Evolutionary conservation across 192 early-diverging fungal genomes (phyloP).

Genomic region (Gorgonomyces haynaldii): DNA sequence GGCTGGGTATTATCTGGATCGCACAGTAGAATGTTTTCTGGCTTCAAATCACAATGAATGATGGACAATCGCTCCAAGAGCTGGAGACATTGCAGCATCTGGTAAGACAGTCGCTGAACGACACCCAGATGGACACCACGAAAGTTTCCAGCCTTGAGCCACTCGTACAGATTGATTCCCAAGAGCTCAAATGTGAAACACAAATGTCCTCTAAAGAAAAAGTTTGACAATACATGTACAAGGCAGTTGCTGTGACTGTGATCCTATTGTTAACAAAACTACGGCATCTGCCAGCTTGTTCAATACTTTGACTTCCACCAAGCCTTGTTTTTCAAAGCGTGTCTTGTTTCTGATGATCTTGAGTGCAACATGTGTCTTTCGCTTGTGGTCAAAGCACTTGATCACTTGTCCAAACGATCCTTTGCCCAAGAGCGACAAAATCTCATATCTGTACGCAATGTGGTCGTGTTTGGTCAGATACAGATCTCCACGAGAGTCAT

Average conservation of each 20-base stretch:
- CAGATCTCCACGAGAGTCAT: constrained; percentile 94
- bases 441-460: constrained; percentile 85
- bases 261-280: constrained; percentile 46
- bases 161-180: constrained; percentile 93
- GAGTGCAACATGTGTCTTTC: constrained; percentile 71
- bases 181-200: constrained; percentile 92
- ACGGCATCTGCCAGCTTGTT: constrained; percentile 72
- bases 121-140: constrained; percentile 71
- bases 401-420: constrained; percentile 93
- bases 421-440: constrained; percentile 82
- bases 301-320: constrained; percentile 89
- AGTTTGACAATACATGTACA: constrained; percentile 80
- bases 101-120: constrained; percentile 61
- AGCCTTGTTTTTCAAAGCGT: constrained; percentile 89
- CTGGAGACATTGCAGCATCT: constrained; percentile 72
- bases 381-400: constrained; percentile 89
- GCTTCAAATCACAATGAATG: constrained; percentile 95
- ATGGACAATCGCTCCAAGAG: constrained; percentile 63
- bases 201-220: constrained; percentile 90
- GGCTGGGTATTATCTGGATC: constrained; percentile 40
- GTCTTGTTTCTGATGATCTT: constrained; percentile 96
- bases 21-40: constrained; percentile 83
- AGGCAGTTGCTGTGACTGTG: constrained; percentile 63
- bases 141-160: constrained; percentile 86
- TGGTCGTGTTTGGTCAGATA: constrained; percentile 80